phyloP scores from a whole-genome alignment of 768 basidiomycete genomes.

The Tephrocybe sp. region DNA sequence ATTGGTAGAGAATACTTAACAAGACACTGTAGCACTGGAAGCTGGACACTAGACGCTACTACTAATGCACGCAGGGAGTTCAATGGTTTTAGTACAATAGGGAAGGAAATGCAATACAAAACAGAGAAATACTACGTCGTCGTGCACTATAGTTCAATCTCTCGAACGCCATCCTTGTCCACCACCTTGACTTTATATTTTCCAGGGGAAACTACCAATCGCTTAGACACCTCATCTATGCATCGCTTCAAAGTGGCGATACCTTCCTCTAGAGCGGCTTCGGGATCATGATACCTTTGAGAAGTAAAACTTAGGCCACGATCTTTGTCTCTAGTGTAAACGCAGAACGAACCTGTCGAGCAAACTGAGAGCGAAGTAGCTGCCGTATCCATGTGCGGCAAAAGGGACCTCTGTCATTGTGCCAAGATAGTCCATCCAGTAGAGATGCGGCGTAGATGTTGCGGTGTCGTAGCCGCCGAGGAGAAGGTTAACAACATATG shows the following conservation, averaged over 20 bases:
- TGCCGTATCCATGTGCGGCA: conserved; percentile 93
- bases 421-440: conserved; percentile 97
- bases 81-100: conserved; percentile 7
- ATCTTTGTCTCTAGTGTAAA: neutral
- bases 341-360: conserved; percentile 71
- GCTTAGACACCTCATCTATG: conserved; percentile 83
- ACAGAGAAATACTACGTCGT: neutral
- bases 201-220: conserved; percentile 74
- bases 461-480: conserved; percentile 90
- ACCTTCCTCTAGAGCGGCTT: conserved; percentile 82
- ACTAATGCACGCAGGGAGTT: neutral
- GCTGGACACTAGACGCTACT: too few species aligned
- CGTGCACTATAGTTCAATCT: conserved; percentile 59
- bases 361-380: conserved; percentile 89
- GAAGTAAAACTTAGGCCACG: neutral
- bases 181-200: conserved; percentile 89
- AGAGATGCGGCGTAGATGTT: conserved; percentile 68
- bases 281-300: conserved; percentile 84
- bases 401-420: conserved; percentile 88
- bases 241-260: conserved; percentile 81
- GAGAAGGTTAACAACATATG: conserved; percentile 91
- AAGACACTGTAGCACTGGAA: too few species aligned
- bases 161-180: conserved; percentile 86
- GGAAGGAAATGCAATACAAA: conserved; percentile 10
- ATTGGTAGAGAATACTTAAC: neutral